Percentiles rank a stretch among this genome's conserved stretches.
These are phyloP conservation scores for Metschnikowia dekortorum DNA, from an alignment of 805 yeast species.

Conservation along the genomic window DNA sequence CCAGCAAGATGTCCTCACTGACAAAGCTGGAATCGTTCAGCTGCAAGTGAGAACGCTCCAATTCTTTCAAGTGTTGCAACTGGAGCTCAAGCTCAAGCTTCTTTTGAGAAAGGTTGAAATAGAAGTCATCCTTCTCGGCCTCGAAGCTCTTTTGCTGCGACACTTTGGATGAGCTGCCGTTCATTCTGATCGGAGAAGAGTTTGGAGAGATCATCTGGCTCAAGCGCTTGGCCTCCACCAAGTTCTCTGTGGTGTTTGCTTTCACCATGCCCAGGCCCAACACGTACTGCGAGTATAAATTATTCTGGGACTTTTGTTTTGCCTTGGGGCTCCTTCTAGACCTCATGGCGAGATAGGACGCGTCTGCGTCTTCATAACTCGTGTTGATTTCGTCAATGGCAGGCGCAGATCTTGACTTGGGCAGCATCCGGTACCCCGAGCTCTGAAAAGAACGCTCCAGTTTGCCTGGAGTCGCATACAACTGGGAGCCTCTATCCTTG, in stretches of 20 bases:
- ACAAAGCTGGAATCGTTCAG: conserved; percentile 26
- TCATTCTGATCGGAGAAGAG: conserved; percentile 20
- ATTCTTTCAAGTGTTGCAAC: conserved; percentile 28
- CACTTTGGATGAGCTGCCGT: neutral
- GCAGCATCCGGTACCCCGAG: conserved; percentile 2
- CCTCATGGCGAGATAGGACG: conserved; percentile 5
- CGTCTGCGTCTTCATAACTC: conserved; percentile 10
- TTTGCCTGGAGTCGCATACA: conserved; percentile 9
- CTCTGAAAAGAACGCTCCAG: conserved; percentile 3
- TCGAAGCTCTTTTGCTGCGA: neutral
- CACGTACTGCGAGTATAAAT: conserved; percentile 16
- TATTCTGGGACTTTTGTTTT: neutral
- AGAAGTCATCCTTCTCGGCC: conserved; percentile 15
- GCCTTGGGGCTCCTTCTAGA: conserved; percentile 3
- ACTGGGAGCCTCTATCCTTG: neutral
- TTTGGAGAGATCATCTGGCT: conserved; percentile 15
- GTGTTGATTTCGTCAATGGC: conserved; percentile 9
- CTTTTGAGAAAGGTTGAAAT: conserved; percentile 23
- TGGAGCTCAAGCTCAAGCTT: conserved; percentile 39
- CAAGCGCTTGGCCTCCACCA: conserved; percentile 10
- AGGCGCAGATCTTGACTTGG: conserved; percentile 11
- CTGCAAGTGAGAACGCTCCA: conserved; percentile 21
- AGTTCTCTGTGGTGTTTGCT: conserved; percentile 12
- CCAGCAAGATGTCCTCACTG: conserved; percentile 33
- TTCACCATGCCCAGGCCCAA: conserved; percentile 15